Evolutionary conservation across 75 land plant genomes (phyloP), one percentile per base, ranked within the genome.

Genomic region (Picea sitchensis): DNA sequence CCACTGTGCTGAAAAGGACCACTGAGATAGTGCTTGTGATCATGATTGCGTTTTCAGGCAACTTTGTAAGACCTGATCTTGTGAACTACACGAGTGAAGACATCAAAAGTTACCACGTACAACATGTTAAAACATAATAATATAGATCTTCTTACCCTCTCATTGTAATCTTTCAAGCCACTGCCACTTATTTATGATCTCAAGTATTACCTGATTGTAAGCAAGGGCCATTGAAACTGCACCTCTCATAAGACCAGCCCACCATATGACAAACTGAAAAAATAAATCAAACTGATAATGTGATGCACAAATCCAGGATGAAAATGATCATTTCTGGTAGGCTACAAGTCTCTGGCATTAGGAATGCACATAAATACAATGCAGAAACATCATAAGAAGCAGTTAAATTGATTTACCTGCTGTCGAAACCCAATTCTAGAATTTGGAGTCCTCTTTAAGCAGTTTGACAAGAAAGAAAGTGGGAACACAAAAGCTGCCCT

Each of bases 241-340:
- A 57, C 98, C 96, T 71, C 98, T 83, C 92, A 96, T 94, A 74
- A 96, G 89, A 77, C 98, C 98, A 84, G 98, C 94, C 98, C 98
- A 95, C 98, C 98, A 95, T 54, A 95, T 91, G 58, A 82, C 80
- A 34, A 93, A 71, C 92, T 95, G 88, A 61, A 77, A 30, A 73
- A 85, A 21, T 51, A 51, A 11, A 51, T 51, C 56, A 51, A 51
- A 51, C 14, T 1, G 15, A 73, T 38, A 57, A 23, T 79, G 68
- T 64, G 38, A 20, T 51, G 20, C 20, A 21, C 56, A 44, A 47
- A 20, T 30, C 26, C 18, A 80, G 20, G 56, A 3, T 78, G 51
- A 26, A 14, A 44, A 14, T 73, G 75, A 30, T 68, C 71, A 65
- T 32, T n/a, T 71, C 26, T 7, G 14, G 20, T 71, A 71, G 14